Base-by-base conservation (phyloP, 2,329 filamentous ascomycete species). In the Hysterium pulicare region DNA sequence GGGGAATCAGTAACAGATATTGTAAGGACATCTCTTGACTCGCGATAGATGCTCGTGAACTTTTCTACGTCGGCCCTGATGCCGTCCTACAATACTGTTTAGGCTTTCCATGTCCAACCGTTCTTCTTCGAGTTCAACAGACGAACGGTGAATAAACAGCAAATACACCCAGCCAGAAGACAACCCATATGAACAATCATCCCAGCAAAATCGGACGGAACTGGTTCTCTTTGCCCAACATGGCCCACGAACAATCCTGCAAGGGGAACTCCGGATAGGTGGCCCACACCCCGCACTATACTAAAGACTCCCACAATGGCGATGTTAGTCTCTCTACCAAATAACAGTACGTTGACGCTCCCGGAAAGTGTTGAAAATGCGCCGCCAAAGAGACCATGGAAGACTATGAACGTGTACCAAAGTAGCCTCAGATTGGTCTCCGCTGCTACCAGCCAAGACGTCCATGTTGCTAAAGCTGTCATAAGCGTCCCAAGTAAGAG, bases 401-500 rank as follows among this genome's bases (percentile, higher is more conserved):
- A 40, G 2, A 54, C 42, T 15, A 49, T 51, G 49, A 53, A 55
- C 7, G 33, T 38, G 20, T 53, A 48, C 53, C 49, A 59, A 10
- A 51, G 41, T 8, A 38, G 42, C 11, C 45, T 21, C 30, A 41
- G 47, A 32, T 38, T 38, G 5, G 21, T 40, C 4, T 39, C 32
- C 17, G 54, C 53, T 5, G 53, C 43, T 3, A 49, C 36, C 11
- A 57, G 45, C 54, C 55, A 59, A 9, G 58, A 33, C 1, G 36
- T 37, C 47, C 49, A 55, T 13, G 48, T 49, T n/a, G 45, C 44
- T 2, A 55, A 15, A 4, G 43, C 49, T 24, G 48, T 57, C 9
- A 45, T 34, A 2, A 30, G 28, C 11, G 45, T 53, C 6, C 67
- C 71, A 15, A 72, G 15, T 3, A 74, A 57, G 3, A 77, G 59